phyloP scores from a whole-genome alignment of 2,329 filamentous ascomycete genomes.

The Diaporthe sp. region DNA sequence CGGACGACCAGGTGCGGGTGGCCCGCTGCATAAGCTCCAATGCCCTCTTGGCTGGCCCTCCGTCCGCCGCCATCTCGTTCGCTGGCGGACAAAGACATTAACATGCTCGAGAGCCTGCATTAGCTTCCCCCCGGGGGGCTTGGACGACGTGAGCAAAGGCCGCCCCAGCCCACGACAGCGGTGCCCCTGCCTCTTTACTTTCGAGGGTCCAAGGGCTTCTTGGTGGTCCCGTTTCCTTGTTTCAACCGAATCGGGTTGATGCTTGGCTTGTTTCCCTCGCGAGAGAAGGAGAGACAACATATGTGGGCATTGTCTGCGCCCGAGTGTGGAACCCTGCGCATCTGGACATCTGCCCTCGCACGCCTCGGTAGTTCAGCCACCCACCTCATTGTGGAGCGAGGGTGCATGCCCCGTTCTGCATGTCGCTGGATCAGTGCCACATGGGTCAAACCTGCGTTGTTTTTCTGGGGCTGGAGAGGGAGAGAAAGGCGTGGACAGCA shows the following conservation, averaged over 20 bases:
- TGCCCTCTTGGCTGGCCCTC: background rate
- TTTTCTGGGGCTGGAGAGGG: constrained; percentile 11
- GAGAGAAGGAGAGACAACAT: background rate
- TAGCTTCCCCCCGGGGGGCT: constrained; percentile 8
- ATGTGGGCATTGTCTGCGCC: background rate
- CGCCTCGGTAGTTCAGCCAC: constrained; percentile 15
- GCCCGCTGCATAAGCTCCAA: constrained; percentile 34
- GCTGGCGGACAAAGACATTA: constrained; percentile 19
- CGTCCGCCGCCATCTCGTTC: background rate
- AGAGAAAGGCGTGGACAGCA: constrained; percentile 6
- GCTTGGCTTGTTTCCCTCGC: constrained; percentile 22
- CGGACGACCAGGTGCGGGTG: constrained; percentile 24
- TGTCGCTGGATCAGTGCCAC: constrained; percentile 24
- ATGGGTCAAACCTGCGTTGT: constrained; percentile 34
- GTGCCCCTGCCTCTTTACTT: constrained; percentile 26
- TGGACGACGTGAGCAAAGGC: constrained; percentile 28
- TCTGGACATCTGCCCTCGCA: constrained; percentile 21
- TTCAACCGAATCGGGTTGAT: constrained; percentile 36
- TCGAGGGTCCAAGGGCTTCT: constrained; percentile 5
- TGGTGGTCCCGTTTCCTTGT: constrained; percentile 11
- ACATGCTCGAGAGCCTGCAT: constrained; percentile 35
- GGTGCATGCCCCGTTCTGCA: constrained; percentile 24
- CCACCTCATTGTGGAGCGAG: constrained; percentile 33
- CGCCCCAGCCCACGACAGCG: constrained; percentile 18
- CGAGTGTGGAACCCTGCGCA: constrained; percentile 16